phyloP scores from a whole-genome alignment of 2,329 filamentous ascomycete genomes.

The Fusarium graminum region DNA sequence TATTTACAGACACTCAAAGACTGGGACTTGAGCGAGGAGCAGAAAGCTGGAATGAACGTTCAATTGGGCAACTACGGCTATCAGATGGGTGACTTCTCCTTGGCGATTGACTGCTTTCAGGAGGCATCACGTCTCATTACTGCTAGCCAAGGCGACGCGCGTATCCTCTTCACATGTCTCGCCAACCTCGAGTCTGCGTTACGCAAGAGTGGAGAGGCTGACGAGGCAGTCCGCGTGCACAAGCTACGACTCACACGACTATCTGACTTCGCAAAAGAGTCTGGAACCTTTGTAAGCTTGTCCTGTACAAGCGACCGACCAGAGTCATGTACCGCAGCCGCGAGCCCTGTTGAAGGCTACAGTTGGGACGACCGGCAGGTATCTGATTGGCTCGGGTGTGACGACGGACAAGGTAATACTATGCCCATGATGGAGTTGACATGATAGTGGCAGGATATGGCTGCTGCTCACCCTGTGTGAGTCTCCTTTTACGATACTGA shows the following conservation, averaged over 20 bases:
- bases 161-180: conserved; percentile 51
- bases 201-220: conserved; percentile 40
- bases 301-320: conserved; percentile 19
- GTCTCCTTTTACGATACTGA: conserved; percentile 1
- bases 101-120: conserved; percentile 50
- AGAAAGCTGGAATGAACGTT: conserved; percentile 51
- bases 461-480: conserved; percentile 4
- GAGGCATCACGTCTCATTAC: conserved; percentile 50
- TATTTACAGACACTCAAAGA: conserved; percentile 49
- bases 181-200: conserved; percentile 52
- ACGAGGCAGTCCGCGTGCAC: conserved; percentile 48
- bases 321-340: conserved; percentile 31
- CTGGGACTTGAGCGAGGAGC: conserved; percentile 50
- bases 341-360: conserved; percentile 37
- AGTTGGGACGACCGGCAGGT: conserved; percentile 36
- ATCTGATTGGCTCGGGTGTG: conserved; percentile 44
- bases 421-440: conserved; percentile 37
- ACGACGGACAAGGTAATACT: conserved; percentile 26
- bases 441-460: conserved; percentile 27
- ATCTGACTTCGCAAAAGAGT: conserved; percentile 50
- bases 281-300: conserved; percentile 42
- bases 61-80: conserved; percentile 53
- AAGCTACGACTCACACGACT: conserved; percentile 50
- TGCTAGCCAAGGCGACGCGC: conserved; percentile 50
- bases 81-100: conserved; percentile 46